A percentile compares a stretch with the other conserved stretches of the same genome.
Evolutionary conservation across 441 rosid genomes (phyloP).

Genomic region (Manihot esculenta): DNA sequence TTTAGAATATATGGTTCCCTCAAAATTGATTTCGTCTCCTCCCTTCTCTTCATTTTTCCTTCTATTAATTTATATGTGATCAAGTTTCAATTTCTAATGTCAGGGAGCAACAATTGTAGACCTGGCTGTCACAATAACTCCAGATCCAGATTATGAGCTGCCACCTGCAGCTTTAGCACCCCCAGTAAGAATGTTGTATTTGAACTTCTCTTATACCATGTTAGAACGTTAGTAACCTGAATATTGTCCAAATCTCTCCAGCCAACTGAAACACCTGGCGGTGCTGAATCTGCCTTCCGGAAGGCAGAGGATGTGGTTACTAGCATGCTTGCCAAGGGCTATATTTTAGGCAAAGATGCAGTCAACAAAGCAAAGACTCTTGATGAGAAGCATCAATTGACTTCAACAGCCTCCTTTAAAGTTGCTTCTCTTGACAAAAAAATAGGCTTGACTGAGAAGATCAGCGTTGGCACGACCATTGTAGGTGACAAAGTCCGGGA

Average conservation of each 20-base stretch:
- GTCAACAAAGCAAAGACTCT: constrained; percentile 69
- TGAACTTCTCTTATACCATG: not conserved
- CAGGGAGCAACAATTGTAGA: constrained; percentile 93
- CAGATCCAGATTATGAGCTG: constrained; percentile 67
- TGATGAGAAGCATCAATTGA: constrained; percentile 77
- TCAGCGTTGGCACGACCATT: constrained; percentile 57
- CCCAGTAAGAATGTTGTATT: constrained; percentile 32
- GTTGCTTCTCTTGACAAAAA: constrained; percentile 73
- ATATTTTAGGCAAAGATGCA: constrained; percentile 76
- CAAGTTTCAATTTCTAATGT: constrained; percentile 27
- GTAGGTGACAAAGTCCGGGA: constrained; percentile 75
- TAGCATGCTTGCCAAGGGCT: constrained; percentile 83
- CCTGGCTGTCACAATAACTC: constrained; percentile 56
- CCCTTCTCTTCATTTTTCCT: not conserved
- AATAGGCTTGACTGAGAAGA: constrained; percentile 72
- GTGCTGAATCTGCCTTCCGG: constrained; percentile 55
- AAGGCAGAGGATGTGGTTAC: constrained; percentile 85
- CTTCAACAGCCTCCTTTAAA: constrained; percentile 73
- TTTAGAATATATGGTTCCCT: not conserved
- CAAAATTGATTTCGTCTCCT: not conserved
- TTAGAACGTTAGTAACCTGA: constrained; percentile 12
- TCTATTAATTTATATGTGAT: not conserved
- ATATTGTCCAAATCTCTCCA: constrained; percentile 11
- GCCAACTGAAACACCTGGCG: constrained; percentile 39
- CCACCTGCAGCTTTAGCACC: constrained; percentile 54